Evolutionary conservation across 345 rosid species (phyloP), one percentile per base, ranked within the genome.

Genomic region (Mallotus nudiflorus): DNA sequence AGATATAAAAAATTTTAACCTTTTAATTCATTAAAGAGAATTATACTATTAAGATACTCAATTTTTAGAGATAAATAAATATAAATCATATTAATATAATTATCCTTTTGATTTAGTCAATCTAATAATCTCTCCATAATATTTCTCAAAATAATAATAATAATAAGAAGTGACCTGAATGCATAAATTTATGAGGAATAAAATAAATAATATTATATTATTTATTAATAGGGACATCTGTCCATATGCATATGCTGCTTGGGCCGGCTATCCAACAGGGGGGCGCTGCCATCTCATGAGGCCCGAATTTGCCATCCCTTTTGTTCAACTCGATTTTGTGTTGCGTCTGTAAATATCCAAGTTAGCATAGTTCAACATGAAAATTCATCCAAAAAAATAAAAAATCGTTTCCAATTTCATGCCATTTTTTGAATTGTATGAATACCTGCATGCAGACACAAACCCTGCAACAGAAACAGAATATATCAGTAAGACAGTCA

Each of bases 361-460:
- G 60, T 5, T 65, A 62, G 60, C 29, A 22, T 27, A 33, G n/a
- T 51, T 19, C 24, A 33, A n/a, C 51, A 71, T 51, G 22, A 62
- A 18, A 45, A 28, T 52, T 50, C 13, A 55, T 29, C 52, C 19
- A 56, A 48, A 55, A 40, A 35, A 25, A 40, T 66, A 20, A 62
- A 25, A 58, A 10, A 53, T 20, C 63, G 2, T 8, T 45, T 46
- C 13, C 52, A 3, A 33, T 46, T 33, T 52, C 19, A 53, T 54
- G 63, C 37, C 37, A 60, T 70, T 31, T 42, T 28, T 25, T 53
- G 57, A 55, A 82, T 66, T 42, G 29, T 33, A 64, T 7, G 37
- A 69, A 40, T 86, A 91, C 98, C 96, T 94, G 99, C 99, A 96
- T 96, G 71, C 99, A 96, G 39, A 98, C 99, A 48, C 99, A 96